Conservation (phyloP, 1,139 yeast species). For the Debaryomyces fabryi region DNA sequence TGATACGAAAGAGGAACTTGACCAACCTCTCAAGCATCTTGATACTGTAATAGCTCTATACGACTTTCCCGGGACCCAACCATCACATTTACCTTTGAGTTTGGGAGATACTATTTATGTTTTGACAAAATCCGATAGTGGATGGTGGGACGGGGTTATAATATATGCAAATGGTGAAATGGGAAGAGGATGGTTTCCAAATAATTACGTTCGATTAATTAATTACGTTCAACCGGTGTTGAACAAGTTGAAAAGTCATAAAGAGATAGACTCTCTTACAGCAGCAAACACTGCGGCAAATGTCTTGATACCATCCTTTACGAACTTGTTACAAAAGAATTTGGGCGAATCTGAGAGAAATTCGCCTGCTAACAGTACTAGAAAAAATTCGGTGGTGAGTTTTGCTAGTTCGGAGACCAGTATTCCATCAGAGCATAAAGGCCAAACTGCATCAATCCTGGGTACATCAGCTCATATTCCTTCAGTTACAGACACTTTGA, state of each 20-base stretch:
- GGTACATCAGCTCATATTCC: conserved; percentile 11
- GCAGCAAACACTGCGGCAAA: conserved; percentile 57
- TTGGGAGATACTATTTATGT: conserved; percentile 57
- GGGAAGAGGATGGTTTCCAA: conserved; percentile 79
- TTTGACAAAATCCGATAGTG: conserved; percentile 52
- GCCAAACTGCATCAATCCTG: background rate
- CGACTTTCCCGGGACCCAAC: conserved; percentile 51
- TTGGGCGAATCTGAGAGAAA: conserved; percentile 35
- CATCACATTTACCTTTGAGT: conserved; percentile 48
- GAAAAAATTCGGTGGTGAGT: conserved; percentile 52
- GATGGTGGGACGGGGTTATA: conserved; percentile 81
- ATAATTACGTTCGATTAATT: conserved; percentile 53
- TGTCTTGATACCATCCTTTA: conserved; percentile 49
- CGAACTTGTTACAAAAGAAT: conserved; percentile 42
- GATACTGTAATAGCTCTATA: conserved; percentile 57
- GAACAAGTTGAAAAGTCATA: conserved; percentile 41
- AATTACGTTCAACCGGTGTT: conserved; percentile 51
- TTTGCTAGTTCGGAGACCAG: conserved; percentile 48
- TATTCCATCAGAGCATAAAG: conserved; percentile 17
- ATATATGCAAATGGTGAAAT: conserved; percentile 44
- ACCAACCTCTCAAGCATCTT: conserved; percentile 38
- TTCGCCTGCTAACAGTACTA: conserved; percentile 34
- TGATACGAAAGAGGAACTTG: conserved; percentile 22
- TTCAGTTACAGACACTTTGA: conserved; percentile 14
- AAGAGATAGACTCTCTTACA: conserved; percentile 48